A percentile compares a stretch with the other conserved stretches of the same genome.
Conservation (phyloP, 805 yeast genomes). For the Wilhelminamyces savonicus region DNA sequence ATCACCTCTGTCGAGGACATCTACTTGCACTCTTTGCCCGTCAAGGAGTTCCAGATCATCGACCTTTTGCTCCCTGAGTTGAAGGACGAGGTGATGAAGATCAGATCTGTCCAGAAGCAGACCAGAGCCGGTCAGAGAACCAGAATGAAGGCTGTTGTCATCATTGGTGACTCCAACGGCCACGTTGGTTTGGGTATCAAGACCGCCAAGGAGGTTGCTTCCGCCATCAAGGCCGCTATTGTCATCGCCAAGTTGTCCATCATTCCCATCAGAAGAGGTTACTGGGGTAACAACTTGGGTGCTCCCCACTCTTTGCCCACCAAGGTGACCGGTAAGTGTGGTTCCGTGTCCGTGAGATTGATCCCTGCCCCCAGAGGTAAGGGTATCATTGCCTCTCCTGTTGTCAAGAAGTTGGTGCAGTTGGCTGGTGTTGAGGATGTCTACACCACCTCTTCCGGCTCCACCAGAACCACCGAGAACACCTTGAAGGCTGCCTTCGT, state of each 20-base stretch:
- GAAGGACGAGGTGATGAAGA: constrained; percentile 99
- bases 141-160: constrained; percentile 99
- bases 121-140: constrained; percentile 99
- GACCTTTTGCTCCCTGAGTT: constrained; percentile 93
- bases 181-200: constrained; percentile 99
- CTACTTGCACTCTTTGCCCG: constrained; percentile 98
- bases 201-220: constrained; percentile 99
- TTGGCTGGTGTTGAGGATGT: constrained; percentile 99
- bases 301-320: constrained; percentile 97
- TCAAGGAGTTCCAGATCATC: constrained; percentile 98
- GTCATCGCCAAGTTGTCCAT: constrained; percentile 97
- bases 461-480: constrained; percentile 99
- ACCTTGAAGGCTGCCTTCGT: constrained; percentile 99
- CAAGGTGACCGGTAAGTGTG: constrained; percentile 99
- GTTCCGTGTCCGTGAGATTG: constrained; percentile 97
- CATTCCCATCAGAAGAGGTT: constrained; percentile 99
- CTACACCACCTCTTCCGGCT: constrained; percentile 97
- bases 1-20: constrained; percentile 94
- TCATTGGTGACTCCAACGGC: constrained; percentile 99
- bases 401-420: constrained; percentile 97
- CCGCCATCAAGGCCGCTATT: constrained; percentile 99
- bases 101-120: constrained; percentile 99
- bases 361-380: constrained; percentile 99
- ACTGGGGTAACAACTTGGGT: constrained; percentile 99
- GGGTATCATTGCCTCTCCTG: constrained; percentile 99